These are phyloP conservation scores for Mortierella sp. DNA, from an alignment of 371 early-diverging fungal species.

Conservation along the genomic window DNA sequence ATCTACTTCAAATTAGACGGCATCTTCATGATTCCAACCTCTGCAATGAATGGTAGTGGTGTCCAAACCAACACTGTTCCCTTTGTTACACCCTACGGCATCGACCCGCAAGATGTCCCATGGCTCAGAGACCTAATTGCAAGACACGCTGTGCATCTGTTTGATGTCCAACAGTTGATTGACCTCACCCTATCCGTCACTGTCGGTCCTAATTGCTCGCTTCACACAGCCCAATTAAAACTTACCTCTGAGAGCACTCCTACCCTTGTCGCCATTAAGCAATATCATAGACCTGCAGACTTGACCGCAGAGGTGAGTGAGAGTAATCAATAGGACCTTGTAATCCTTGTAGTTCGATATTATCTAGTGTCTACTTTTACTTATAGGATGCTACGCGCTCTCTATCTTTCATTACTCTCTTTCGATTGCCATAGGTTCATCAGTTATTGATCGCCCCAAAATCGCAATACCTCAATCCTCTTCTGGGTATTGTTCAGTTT, in stretches of 20 bases:
- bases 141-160: conserved; percentile 28
- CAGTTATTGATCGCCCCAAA: conserved; percentile 43
- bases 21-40: background rate
- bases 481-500: conserved; percentile 45
- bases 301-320: conserved; percentile 43
- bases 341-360: no score
- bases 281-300: conserved; percentile 46
- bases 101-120: conserved; percentile 49
- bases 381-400: no score
- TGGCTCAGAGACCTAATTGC: conserved; percentile 48
- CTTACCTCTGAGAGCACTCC: background rate
- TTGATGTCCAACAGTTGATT: conserved; percentile 32
- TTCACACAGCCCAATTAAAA: conserved; percentile 41
- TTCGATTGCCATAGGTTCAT: conserved; percentile 29
- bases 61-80: background rate
- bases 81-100: conserved; percentile 33
- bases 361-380: no score
- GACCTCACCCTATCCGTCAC: conserved; percentile 34
- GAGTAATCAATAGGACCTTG: background rate
- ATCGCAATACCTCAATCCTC: conserved; percentile 36
- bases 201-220: conserved; percentile 27
- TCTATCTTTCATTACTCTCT: background rate
- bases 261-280: conserved; percentile 39
- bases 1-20: no score
- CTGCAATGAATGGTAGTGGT: background rate